Evolutionary conservation across 768 basidiomycete species (phyloP).

Genomic region (Kwoniella sp.): DNA sequence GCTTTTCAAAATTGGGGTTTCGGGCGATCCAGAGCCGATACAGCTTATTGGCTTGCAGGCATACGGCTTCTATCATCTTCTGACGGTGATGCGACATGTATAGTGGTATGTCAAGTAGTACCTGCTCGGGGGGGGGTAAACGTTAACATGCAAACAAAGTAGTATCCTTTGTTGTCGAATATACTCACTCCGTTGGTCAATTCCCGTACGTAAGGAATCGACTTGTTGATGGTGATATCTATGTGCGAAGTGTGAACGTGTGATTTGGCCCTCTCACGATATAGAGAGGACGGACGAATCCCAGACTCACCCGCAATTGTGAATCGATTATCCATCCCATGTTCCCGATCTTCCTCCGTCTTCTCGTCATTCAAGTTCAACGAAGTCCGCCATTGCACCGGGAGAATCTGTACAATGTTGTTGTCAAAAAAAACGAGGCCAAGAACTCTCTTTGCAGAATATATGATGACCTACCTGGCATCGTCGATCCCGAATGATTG

Average conservation of each 20-base stretch:
- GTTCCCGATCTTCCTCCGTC: conserved; percentile 55
- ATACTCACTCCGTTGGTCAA: conserved; percentile 58
- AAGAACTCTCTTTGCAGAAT: no score
- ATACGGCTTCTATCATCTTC: conserved; percentile 60
- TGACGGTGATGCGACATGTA: conserved; percentile 59
- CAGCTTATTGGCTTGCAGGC: conserved; percentile 57
- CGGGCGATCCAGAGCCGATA: conserved; percentile 59
- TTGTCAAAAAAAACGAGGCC: no score
- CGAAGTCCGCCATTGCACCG: conserved; percentile 59
- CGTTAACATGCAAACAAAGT: not conserved
- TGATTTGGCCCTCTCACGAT: no score
- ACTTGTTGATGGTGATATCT: conserved; percentile 59
- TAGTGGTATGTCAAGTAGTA: conserved; percentile 58
- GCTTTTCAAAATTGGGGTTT: conserved; percentile 57
- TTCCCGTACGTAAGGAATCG: conserved; percentile 58
- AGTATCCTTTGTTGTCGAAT: no score
- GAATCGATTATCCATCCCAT: conserved; percentile 59
- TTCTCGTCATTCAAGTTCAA: conserved; percentile 54
- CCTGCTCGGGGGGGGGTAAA: conserved; percentile 9
- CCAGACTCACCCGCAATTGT: conserved; percentile 48
- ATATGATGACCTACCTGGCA: conserved; percentile 42
- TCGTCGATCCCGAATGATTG: conserved; percentile 58
- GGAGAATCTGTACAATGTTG: conserved; percentile 50
- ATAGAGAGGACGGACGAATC: conserved; percentile 13
- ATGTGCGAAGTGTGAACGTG: conserved; percentile 16